Evolutionary conservation across 768 basidiomycete genomes (phyloP).

Genomic region (Jaapia argillacea): DNA sequence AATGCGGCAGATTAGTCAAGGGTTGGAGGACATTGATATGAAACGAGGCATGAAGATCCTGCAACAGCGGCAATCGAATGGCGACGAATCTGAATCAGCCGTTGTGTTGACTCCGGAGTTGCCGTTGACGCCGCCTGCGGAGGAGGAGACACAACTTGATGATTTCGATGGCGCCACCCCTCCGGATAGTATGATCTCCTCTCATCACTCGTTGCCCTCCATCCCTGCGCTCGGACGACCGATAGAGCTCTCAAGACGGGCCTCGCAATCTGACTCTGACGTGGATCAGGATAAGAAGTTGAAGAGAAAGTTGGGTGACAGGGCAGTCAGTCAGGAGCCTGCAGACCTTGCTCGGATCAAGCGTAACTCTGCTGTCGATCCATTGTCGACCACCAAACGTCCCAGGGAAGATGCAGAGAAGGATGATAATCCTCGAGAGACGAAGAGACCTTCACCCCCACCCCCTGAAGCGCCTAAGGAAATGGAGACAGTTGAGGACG

Average conservation of each 20-base stretch:
- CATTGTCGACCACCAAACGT: background rate
- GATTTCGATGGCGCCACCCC: background rate
- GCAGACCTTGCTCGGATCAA: background rate
- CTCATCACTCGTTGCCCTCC: background rate
- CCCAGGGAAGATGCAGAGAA: slow-evolving; percentile 52
- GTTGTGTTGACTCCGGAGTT: background rate
- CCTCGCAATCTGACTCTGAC: slow-evolving; percentile 13
- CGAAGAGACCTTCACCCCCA: slow-evolving; percentile 13
- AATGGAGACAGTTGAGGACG: slow-evolving; percentile 5
- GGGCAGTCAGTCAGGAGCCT: slow-evolving; percentile 51
- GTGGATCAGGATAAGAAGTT: slow-evolving; percentile 36
- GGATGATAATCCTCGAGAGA: slow-evolving; percentile 45
- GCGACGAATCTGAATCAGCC: slow-evolving; percentile 3
- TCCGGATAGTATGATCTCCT: background rate
- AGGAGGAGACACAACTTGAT: background rate
- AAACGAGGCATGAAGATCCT: slow-evolving; percentile 29
- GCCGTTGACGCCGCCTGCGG: background rate
- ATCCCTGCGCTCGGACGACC: too few species aligned
- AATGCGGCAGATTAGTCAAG: slow-evolving; percentile 67
- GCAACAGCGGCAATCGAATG: slow-evolving; percentile 4
- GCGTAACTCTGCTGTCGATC: background rate
- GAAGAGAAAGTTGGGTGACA: slow-evolving; percentile 62
- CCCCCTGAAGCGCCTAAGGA: slow-evolving; percentile 22
- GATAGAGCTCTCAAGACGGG: background rate
- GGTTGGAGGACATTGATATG: slow-evolving; percentile 73